Evolutionary conservation across 208 protist species (phyloP).

Genomic region (Acanthamoeba comandoni): DNA sequence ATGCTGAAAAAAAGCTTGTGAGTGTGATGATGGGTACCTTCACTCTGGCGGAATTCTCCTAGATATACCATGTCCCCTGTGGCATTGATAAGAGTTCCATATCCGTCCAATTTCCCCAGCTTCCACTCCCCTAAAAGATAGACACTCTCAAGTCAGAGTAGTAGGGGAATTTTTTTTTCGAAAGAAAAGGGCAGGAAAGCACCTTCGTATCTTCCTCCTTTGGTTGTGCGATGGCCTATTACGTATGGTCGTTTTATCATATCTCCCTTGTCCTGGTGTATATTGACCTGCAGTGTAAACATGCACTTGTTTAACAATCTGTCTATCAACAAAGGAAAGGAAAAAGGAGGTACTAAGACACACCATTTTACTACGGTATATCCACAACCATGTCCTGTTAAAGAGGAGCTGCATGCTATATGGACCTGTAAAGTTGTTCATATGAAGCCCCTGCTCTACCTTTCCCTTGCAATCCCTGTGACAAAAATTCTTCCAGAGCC

Average conservation of each 20-base stretch:
- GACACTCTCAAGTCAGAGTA: too few species aligned
- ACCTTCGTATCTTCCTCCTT: conserved; percentile 35
- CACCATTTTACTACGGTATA: conserved; percentile 46
- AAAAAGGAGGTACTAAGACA: not conserved
- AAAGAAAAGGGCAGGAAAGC: too few species aligned
- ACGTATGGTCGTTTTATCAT: conserved; percentile 8
- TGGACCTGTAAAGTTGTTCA: not conserved
- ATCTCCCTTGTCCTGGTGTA: conserved; percentile 16
- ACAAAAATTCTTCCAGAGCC: conserved; percentile 7
- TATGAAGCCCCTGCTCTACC: not conserved
- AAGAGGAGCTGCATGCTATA: not conserved
- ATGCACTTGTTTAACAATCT: not conserved
- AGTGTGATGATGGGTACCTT: not conserved
- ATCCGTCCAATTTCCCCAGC: conserved; percentile 14
- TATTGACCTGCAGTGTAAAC: not conserved
- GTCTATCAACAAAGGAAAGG: not conserved
- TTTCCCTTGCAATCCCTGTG: not conserved
- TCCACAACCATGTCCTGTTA: conserved; percentile 11
- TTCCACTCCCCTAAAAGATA: conserved; percentile 5
- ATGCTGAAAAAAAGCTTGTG: not conserved
- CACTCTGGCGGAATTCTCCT: conserved; percentile 9
- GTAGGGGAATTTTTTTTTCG: too few species aligned
- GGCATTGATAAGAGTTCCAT: conserved; percentile 23
- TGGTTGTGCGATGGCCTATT: not conserved
- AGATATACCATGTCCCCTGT: conserved; percentile 25